Evolutionary conservation across 202 grass and related monocot species (phyloP).

Genomic region (Setaria viridis): DNA sequence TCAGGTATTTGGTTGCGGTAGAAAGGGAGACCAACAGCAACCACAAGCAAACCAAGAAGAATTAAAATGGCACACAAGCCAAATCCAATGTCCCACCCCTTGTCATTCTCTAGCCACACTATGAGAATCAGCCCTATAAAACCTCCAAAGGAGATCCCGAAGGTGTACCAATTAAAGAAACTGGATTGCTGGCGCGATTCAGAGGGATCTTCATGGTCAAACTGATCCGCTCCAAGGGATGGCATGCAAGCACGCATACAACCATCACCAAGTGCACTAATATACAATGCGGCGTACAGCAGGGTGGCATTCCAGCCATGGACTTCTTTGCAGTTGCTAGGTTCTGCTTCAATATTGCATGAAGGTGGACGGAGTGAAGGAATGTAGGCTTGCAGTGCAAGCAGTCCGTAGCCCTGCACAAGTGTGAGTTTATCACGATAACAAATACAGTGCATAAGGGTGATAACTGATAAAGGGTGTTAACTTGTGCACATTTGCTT

Average conservation of each 20-base stretch:
- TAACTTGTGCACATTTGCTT: neutral
- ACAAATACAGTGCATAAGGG: conserved; percentile 9
- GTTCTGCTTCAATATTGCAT: conserved; percentile 53
- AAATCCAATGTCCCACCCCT: conserved; percentile 69
- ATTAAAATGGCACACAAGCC: conserved; percentile 56
- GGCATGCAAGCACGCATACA: conserved; percentile 65
- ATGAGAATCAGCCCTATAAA: conserved; percentile 65
- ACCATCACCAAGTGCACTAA: conserved; percentile 62
- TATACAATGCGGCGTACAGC: conserved; percentile 55
- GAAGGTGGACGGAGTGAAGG: conserved; percentile 55
- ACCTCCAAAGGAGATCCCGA: conserved; percentile 69
- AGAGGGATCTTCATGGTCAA: conserved; percentile 55
- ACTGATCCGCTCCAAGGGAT: conserved; percentile 81
- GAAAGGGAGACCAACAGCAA: conserved; percentile 60
- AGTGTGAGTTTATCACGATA: conserved; percentile 21
- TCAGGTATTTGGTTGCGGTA: conserved; percentile 73
- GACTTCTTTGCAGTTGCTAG: conserved; percentile 47
- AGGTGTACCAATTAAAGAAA: conserved; percentile 89
- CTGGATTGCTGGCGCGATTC: conserved; percentile 60
- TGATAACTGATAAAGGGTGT: neutral
- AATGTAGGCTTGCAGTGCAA: conserved; percentile 68
- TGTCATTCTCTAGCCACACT: conserved; percentile 77
- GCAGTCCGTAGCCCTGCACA: conserved; percentile 69
- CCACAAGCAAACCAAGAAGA: conserved; percentile 61
- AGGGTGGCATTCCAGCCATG: conserved; percentile 51